phyloP scores from a whole-genome alignment of 1,139 yeast species.

The Candida freyschussii region DNA sequence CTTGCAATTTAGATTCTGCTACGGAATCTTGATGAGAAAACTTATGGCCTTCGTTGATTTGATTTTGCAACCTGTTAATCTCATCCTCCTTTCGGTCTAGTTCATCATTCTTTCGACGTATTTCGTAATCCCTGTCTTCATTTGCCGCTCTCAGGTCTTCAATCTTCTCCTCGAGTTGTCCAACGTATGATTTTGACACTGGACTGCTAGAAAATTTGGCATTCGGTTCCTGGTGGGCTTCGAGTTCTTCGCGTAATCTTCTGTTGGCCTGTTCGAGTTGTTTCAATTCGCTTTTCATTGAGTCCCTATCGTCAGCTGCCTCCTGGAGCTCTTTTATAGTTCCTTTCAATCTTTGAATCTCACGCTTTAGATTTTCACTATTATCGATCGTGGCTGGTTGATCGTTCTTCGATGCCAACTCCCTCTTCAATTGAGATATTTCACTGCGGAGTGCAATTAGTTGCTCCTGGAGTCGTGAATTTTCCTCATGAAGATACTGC shows the following conservation, averaged over 20 bases:
- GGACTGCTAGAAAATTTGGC: slow-evolving; percentile 13
- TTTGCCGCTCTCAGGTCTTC: slow-evolving; percentile 10
- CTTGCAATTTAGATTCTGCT: slow-evolving; percentile 12
- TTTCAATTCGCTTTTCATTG: slow-evolving; percentile 9
- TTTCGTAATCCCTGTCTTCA: slow-evolving; percentile 16
- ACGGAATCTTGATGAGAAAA: slow-evolving; percentile 8
- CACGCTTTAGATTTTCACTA: slow-evolving; percentile 11
- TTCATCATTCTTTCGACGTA: slow-evolving; percentile 20
- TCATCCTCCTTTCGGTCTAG: slow-evolving; percentile 22
- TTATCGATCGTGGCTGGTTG: slow-evolving; percentile 1
- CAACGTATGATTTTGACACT: slow-evolving; percentile 9
- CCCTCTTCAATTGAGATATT: slow-evolving; percentile 7
- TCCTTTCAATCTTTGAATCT: slow-evolving; percentile 18
- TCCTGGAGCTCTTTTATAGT: slow-evolving; percentile 16
- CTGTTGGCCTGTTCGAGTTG: slow-evolving; percentile 10
- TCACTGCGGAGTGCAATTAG: slow-evolving; percentile 22
- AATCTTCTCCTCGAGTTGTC: slow-evolving; percentile 13
- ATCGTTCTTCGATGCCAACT: slow-evolving; percentile 4
- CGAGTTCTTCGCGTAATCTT: slow-evolving; percentile 3
- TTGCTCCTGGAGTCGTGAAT: slow-evolving; percentile 26
- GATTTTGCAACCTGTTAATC: slow-evolving; percentile 16
- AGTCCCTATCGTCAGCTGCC: slow-evolving; percentile 16
- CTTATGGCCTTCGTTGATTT: slow-evolving; percentile 11
- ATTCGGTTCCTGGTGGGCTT: too few species aligned
- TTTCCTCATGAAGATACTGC: slow-evolving; percentile 23